Percentiles rank a stretch among this genome's conserved stretches.
phyloP scores from a whole-genome alignment of 1,284 basidiomycete species.

The Fomitiporia mediterranea region DNA sequence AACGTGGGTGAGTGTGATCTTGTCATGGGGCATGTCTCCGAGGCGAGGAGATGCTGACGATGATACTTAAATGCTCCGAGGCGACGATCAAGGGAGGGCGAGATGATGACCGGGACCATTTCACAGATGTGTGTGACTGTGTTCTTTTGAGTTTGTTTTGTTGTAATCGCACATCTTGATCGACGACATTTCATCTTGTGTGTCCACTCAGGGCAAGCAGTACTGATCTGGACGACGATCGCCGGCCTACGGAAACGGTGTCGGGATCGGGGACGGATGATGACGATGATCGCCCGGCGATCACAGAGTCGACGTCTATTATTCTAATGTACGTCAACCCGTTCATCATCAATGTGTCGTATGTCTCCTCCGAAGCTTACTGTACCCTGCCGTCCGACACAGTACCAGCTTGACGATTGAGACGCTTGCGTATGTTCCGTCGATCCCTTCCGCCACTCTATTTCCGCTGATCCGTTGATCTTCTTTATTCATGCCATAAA shows the following conservation, averaged over 20 bases:
- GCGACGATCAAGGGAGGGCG: neutral
- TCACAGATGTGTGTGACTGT: neutral
- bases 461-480: neutral
- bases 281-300: constrained; percentile 1
- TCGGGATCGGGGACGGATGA: neutral
- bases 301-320: constrained; percentile 18
- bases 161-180: neutral
- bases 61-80: neutral
- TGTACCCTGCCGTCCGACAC: constrained; percentile 1
- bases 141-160: neutral
- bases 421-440: neutral
- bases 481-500: neutral
- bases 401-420: constrained; percentile 18
- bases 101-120: neutral
- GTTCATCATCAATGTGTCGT: constrained; percentile 4
- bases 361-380: neutral
- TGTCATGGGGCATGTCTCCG: neutral
- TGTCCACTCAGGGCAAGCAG: neutral
- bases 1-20: constrained; percentile 4
- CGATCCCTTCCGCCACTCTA: neutral
- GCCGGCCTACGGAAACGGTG: too few species aligned
- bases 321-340: constrained; percentile 20
- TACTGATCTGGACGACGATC: constrained; percentile 1
- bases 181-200: too few species aligned
- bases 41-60: too few species aligned